A percentile compares a stretch with the other conserved stretches of the same genome.
phyloP scores from a whole-genome alignment of 495 filamentous ascomycete genomes.

The Extremus antarcticus region DNA sequence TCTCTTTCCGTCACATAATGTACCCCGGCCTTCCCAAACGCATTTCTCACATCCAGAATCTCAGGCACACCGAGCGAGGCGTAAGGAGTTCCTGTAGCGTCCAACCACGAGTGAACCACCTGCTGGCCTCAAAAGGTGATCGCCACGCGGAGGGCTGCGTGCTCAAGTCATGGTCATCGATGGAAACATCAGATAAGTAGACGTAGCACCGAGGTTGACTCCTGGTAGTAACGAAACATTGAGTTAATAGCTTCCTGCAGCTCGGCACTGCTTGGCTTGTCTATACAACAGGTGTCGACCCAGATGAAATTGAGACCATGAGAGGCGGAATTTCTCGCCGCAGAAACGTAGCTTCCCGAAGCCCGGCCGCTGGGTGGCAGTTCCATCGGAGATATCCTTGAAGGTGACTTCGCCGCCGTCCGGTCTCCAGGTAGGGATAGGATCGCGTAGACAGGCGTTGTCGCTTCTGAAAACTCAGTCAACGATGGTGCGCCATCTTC shows the following conservation, averaged over 20 bases:
- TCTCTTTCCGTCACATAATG: neutral
- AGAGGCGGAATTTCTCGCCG: neutral
- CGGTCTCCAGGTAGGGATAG: neutral
- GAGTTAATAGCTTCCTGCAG: conserved; percentile 11
- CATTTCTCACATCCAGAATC: neutral
- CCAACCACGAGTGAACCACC: neutral
- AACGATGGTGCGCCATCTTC: neutral
- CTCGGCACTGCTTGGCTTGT: conserved; percentile 10
- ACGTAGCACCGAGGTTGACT: conserved; percentile 6
- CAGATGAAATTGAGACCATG: neutral
- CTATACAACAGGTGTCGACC: conserved; percentile 3
- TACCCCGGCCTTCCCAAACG: neutral
- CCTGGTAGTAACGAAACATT: conserved; percentile 8
- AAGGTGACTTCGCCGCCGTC: neutral
- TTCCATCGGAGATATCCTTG: neutral
- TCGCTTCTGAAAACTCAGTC: neutral
- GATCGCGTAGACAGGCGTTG: neutral
- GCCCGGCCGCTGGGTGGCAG: neutral
- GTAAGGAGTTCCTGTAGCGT: conserved; percentile 1
- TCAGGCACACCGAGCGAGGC: neutral
- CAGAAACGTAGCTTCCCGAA: neutral
- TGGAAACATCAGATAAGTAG: conserved; percentile 1
- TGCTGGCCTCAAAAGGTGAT: neutral
- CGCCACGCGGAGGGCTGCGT: neutral
- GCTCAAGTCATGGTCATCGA: neutral